Percentiles rank a stretch among this genome's conserved stretches.
These are phyloP conservation scores for Circinella minor DNA, from an alignment of 371 early-diverging fungal species.

Conservation along the genomic window DNA sequence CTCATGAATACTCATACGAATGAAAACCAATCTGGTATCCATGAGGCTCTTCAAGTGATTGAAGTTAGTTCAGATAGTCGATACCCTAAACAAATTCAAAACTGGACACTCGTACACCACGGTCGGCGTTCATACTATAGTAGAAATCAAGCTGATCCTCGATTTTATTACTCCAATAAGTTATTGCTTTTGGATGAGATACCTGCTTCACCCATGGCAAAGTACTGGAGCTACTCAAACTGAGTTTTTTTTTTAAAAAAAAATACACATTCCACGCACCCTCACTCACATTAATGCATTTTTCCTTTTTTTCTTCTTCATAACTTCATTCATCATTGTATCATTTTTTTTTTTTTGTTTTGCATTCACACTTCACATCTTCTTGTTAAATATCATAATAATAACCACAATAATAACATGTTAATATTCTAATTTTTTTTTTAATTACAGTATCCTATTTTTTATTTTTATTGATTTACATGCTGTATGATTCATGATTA, in stretches of 20 bases:
- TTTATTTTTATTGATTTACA: too few species aligned
- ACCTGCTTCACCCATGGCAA: slow-evolving; percentile 35
- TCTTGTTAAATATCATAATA: background rate
- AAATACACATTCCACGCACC: background rate
- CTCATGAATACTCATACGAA: background rate
- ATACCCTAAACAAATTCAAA: slow-evolving; percentile 13
- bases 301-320: background rate
- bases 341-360: background rate
- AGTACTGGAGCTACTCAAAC: slow-evolving; percentile 40
- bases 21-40: background rate
- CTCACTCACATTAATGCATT: slow-evolving; percentile 1
- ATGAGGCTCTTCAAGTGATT: slow-evolving; percentile 19
- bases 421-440: too few species aligned
- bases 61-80: slow-evolving; percentile 24
- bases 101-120: slow-evolving; percentile 14
- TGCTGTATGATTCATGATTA: too few species aligned
- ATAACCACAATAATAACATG: too few species aligned
- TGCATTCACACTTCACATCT: background rate
- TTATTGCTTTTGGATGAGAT: slow-evolving; percentile 23
- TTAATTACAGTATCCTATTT: too few species aligned
- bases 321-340: background rate
- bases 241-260: slow-evolving; percentile 4
- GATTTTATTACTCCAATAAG: slow-evolving; percentile 37
- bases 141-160: slow-evolving; percentile 27
- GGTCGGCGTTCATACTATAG: slow-evolving; percentile 29